Evolutionary conservation across 768 basidiomycete species (phyloP).

Genomic region (Coprinopsis cinerea): DNA sequence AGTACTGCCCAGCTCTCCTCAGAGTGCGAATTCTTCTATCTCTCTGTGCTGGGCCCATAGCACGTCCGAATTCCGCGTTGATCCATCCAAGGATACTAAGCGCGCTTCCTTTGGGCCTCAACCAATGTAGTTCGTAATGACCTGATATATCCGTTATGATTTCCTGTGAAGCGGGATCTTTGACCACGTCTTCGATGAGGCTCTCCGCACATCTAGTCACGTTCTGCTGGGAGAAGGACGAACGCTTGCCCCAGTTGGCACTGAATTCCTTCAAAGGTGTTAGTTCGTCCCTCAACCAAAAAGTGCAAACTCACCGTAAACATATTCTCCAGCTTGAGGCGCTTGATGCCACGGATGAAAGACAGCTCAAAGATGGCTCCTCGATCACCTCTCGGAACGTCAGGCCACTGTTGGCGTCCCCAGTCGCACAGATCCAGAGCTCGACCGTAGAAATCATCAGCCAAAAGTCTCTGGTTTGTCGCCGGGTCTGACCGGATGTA

Average conservation of each 20-base stretch:
- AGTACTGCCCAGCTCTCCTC: background rate
- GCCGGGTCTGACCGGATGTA: background rate
- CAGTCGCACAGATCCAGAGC: background rate
- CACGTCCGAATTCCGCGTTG: too few relatives aligned
- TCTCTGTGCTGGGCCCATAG: background rate
- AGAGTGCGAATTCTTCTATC: background rate
- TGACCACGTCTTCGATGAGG: too few relatives aligned
- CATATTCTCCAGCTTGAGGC: background rate
- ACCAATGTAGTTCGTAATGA: too few relatives aligned
- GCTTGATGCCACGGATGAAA: conserved; percentile 1
- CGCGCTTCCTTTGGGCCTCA: too few relatives aligned
- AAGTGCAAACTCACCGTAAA: too few relatives aligned
- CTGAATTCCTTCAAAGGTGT: too few relatives aligned
- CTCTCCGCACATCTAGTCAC: too few relatives aligned
- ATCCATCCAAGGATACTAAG: conserved; percentile 3
- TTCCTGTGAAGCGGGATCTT: too few relatives aligned
- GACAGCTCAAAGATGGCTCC: background rate
- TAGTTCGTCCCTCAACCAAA: too few relatives aligned
- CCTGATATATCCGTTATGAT: too few relatives aligned
- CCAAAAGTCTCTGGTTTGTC: background rate
- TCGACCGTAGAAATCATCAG: background rate
- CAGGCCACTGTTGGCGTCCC: conserved; percentile 1
- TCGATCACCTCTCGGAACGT: background rate
- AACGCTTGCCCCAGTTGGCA: too few relatives aligned
- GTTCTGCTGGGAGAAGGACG: too few relatives aligned